Evolutionary conservation across 805 yeast genomes (phyloP).

Genomic region (Kodamaea nitidulidarum): DNA sequence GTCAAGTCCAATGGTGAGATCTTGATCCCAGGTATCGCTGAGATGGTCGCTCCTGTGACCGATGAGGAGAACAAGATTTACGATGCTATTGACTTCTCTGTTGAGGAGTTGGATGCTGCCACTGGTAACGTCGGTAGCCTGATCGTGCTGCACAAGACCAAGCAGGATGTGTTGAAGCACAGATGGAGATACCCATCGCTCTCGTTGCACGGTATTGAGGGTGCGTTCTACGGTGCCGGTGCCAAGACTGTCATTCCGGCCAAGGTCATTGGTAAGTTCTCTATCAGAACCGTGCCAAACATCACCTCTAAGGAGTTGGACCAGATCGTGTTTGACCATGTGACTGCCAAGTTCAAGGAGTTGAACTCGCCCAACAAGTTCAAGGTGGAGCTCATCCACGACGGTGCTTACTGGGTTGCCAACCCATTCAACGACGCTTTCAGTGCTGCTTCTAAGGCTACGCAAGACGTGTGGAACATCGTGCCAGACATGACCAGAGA

Average conservation of each 20-base stretch:
- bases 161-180: slow-evolving; percentile 88
- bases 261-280: slow-evolving; percentile 88
- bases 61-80: slow-evolving; percentile 73
- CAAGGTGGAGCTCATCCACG: slow-evolving; percentile 78
- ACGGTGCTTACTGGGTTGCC: slow-evolving; percentile 94
- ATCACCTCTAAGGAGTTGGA: slow-evolving; percentile 79
- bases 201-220: slow-evolving; percentile 95
- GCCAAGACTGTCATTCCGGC: slow-evolving; percentile 99
- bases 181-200: slow-evolving; percentile 99
- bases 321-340: slow-evolving; percentile 67
- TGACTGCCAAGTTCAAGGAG: slow-evolving; percentile 59
- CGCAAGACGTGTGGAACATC: slow-evolving; percentile 89
- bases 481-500: slow-evolving; percentile 98
- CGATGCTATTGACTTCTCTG: slow-evolving; percentile 79
- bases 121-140: slow-evolving; percentile 56
- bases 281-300: slow-evolving; percentile 96
- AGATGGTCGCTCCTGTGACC: slow-evolving; percentile 93
- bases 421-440: slow-evolving; percentile 91
- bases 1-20: slow-evolving; percentile 83
- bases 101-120: slow-evolving; percentile 82
- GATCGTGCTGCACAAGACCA: slow-evolving; percentile 69
- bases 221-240: slow-evolving; percentile 92
- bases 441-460: slow-evolving; percentile 92
- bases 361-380: slow-evolving; percentile 75
- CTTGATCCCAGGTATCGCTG: slow-evolving; percentile 80